Evolutionary conservation across 1,139 yeast genomes (phyloP).

Genomic region (Lodderomyces theae): DNA sequence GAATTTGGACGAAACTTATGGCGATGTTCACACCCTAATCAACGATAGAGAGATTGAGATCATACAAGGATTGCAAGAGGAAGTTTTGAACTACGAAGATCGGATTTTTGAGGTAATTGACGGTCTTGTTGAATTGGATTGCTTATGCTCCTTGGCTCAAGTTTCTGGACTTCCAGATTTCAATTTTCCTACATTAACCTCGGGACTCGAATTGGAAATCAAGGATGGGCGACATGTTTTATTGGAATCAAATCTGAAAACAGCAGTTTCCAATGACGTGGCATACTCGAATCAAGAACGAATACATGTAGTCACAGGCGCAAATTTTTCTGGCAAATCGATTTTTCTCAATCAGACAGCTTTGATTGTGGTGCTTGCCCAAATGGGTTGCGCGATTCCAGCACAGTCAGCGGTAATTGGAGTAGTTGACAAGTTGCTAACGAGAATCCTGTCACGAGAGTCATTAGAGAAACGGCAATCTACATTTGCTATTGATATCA

Average conservation of each 20-base stretch:
- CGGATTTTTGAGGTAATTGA: slow-evolving; percentile 18
- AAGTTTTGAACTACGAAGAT: slow-evolving; percentile 18
- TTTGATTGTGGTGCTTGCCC: slow-evolving; percentile 41
- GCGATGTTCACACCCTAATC: slow-evolving; percentile 40
- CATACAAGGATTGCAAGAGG: slow-evolving; percentile 27
- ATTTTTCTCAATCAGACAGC: slow-evolving; percentile 45
- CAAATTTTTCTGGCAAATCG: slow-evolving; percentile 53
- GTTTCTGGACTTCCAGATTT: slow-evolving; percentile 30
- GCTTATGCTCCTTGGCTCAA: slow-evolving; percentile 33
- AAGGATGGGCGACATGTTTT: slow-evolving; percentile 39
- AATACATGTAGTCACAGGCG: slow-evolving; percentile 42
- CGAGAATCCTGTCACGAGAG: slow-evolving; percentile 42
- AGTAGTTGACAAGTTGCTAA: slow-evolving; percentile 40
- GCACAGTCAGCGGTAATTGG: slow-evolving; percentile 42
- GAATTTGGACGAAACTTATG: slow-evolving; percentile 34
- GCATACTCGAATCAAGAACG: slow-evolving; percentile 13
- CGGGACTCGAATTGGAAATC: slow-evolving; percentile 21
- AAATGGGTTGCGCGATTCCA: slow-evolving; percentile 50
- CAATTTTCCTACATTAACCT: slow-evolving; percentile 33
- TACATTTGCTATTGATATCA: slow-evolving; percentile 45
- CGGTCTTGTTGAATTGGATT: slow-evolving; percentile 35
- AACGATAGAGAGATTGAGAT: slow-evolving; percentile 43
- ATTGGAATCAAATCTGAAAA: slow-evolving; percentile 30
- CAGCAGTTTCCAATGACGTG: slow-evolving; percentile 38
- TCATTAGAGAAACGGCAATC: slow-evolving; percentile 40